Evolutionary conservation across 192 early-diverging fungal genomes (phyloP).

Genomic region (Coemansia pectinata): DNA sequence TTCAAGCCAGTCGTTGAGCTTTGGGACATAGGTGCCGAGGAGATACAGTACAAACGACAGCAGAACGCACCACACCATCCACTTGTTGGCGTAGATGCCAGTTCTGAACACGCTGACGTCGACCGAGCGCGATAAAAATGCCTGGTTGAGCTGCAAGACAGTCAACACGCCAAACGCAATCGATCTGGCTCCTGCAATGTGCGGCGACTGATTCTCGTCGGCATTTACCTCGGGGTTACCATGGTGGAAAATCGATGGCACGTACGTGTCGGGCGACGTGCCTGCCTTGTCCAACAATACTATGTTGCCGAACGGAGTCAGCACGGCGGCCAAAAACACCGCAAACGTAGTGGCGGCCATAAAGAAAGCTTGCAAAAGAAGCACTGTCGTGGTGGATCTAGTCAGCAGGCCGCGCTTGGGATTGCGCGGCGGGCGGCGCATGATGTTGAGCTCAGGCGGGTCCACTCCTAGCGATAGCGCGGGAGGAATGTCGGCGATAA

Average conservation of each 20-base stretch:
- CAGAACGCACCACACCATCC: constrained; percentile 77
- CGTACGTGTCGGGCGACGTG: constrained; percentile 29
- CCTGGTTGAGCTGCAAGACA: constrained; percentile 84
- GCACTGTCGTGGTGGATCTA: constrained; percentile 58
- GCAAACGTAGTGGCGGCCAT: constrained; percentile 67
- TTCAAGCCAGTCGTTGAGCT: constrained; percentile 61
- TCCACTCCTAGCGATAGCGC: constrained; percentile 94
- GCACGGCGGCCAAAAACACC: constrained; percentile 60
- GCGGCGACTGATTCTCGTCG: constrained; percentile 39
- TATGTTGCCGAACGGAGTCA: constrained; percentile 44
- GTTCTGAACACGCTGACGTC: constrained; percentile 71
- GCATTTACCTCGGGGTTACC: constrained; percentile 50
- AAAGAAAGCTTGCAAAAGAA: constrained; percentile 73
- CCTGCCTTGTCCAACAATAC: constrained; percentile 26
- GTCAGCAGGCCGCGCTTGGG: constrained; percentile 76
- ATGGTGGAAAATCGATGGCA: constrained; percentile 47
- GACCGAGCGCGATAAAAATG: constrained; percentile 80
- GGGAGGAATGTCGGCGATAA: constrained; percentile 96
- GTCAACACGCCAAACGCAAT: constrained; percentile 81
- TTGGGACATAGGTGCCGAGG: constrained; percentile 79
- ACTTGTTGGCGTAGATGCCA: constrained; percentile 74
- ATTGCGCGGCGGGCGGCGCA: constrained; percentile 79
- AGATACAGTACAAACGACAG: constrained; percentile 71
- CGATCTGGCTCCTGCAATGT: constrained; percentile 51
- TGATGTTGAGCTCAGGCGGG: constrained; percentile 80